Evolutionary conservation across 2,329 filamentous ascomycete species (phyloP).

Genomic region (Dactylellina parvicollis): DNA sequence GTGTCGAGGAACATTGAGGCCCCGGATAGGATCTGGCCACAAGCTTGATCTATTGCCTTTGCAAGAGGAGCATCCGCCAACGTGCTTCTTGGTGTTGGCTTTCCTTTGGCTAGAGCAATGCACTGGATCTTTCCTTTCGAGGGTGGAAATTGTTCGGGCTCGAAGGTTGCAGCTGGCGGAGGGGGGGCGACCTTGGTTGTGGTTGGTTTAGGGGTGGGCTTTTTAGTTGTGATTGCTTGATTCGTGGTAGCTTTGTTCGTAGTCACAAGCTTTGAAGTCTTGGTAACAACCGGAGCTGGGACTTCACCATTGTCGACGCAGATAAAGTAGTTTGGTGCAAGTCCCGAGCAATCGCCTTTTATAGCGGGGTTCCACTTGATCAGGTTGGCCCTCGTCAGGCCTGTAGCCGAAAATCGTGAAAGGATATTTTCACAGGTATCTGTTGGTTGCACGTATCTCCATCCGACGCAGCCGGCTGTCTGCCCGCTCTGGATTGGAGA

Average conservation of each 20-base stretch:
- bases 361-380: conserved; percentile 15
- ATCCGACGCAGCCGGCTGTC: not conserved
- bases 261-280: not conserved
- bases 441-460: not conserved
- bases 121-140: not conserved
- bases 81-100: not conserved
- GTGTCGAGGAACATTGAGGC: not conserved
- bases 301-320: conserved; percentile 2
- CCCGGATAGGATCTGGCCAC: not conserved
- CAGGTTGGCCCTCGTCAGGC: not conserved
- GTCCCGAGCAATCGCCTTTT: conserved; percentile 5
- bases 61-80: not conserved
- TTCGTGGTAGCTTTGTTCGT: not conserved
- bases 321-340: conserved; percentile 1
- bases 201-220: not conserved
- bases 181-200: not conserved
- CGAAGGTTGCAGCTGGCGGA: not conserved
- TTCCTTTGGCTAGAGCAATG: not conserved
- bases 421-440: conserved; percentile 22
- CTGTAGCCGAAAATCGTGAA: not conserved
- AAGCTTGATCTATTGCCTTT: not conserved
- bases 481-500: not conserved
- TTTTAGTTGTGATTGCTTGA: not conserved
- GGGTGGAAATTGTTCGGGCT: not conserved
- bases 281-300: not conserved